Evolutionary conservation across 805 yeast species (phyloP), one percentile per base, ranked within the genome.

Genomic region (Wickerhamiella bombiphila): DNA sequence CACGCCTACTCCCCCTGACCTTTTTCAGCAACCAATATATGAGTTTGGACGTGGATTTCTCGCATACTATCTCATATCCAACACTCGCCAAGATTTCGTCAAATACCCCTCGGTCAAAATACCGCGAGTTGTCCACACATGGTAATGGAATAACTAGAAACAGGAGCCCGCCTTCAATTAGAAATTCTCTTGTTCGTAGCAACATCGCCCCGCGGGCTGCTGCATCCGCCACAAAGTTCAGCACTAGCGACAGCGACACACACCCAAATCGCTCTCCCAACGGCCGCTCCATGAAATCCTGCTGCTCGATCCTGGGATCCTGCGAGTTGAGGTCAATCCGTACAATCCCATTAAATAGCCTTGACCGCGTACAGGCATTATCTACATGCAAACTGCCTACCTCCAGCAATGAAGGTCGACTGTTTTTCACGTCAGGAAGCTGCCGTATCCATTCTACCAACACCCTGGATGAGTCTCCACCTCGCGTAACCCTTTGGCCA

Each of bases 101-200:
- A 31, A 71, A 58, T 19, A 54, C 56, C 0, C 51, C 53, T 29
- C 64, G 61, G 43, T 70, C 68, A 55, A 77, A 72, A 53, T 86
- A 88, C 32, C 97, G 64, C 0, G 96, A 85, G 54, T 88, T 86
- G 6, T 61, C 55, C 1, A 82, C 63, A 53, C 98, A 88, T 0
- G 97, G 94, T 25, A 80, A 63, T 0, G 98, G 98, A 3, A 88
- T 59, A 5, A 88, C 97, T 9, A 88, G 56, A 52, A 88, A 86
- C 4, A 85, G 55, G 3, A 38, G 29, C 2, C 54, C 54, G 6
- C 31, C 41, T 1, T 30, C 13, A 28, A 57, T 58, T 28, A 86
- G 59, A 50, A 81, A 86, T 20, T 60, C 40, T 3, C 70, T 59
- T 7, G 82, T 69, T 39, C 79, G 54, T 25, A 52, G 50, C 44